These are phyloP conservation scores for Populus nigra DNA, from an alignment of 345 rosid genomes.

Conservation along the genomic window DNA sequence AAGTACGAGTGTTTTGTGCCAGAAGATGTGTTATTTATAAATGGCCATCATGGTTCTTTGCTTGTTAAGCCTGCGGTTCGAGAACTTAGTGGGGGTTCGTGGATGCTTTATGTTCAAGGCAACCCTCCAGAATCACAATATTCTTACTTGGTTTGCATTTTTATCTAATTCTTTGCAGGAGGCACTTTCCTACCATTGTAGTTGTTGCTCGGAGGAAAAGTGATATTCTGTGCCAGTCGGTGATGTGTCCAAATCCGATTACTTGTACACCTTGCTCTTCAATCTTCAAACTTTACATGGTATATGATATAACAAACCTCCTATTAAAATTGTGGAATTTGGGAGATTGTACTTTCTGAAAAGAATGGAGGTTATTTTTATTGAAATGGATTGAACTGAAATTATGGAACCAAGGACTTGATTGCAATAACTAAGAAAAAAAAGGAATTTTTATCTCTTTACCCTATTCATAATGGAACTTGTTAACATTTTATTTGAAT, in stretches of 20 bases:
- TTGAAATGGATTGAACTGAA: too few relatives aligned
- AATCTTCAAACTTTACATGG: too few relatives aligned
- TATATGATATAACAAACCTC: too few relatives aligned
- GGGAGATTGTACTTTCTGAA: too few relatives aligned
- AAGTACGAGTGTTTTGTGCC: constrained; percentile 16
- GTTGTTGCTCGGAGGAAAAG: constrained; percentile 17
- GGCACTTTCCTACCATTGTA: constrained; percentile 12
- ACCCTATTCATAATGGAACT: too few relatives aligned
- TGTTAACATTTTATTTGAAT: too few relatives aligned
- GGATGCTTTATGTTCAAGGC: constrained; percentile 62
- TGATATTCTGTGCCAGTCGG: constrained; percentile 31
- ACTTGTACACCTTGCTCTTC: background rate
- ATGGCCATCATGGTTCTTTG: constrained; percentile 54
- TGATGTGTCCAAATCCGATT: background rate
- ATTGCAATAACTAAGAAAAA: too few relatives aligned
- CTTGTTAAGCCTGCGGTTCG: constrained; percentile 62
- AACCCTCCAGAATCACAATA: constrained; percentile 22
- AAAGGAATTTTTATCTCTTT: too few relatives aligned
- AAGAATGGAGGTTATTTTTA: too few relatives aligned
- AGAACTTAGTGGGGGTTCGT: constrained; percentile 32
- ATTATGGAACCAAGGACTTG: too few relatives aligned
- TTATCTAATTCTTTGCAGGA: background rate
- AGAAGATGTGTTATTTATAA: constrained; percentile 21
- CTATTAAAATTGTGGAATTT: too few relatives aligned
- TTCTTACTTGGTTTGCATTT: constrained; percentile 36